Conservation (phyloP, 345 rosid genomes). For the Hibiscus mutabilis region DNA sequence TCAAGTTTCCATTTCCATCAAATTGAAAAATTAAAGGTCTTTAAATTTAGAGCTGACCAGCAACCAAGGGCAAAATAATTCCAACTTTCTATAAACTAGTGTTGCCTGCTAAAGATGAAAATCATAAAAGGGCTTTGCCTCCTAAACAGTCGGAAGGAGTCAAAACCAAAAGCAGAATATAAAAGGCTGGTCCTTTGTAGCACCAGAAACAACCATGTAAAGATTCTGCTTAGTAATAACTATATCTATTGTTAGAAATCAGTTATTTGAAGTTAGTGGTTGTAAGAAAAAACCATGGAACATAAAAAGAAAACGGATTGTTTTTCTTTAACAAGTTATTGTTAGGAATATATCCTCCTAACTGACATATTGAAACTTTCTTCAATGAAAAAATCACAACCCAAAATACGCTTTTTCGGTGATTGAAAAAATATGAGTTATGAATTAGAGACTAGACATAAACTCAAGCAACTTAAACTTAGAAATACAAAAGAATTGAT, state of each 20-base stretch:
- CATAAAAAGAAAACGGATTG: background rate
- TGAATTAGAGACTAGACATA: background rate
- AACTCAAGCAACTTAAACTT: background rate
- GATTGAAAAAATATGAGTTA: background rate
- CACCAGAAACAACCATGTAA: background rate
- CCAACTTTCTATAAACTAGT: background rate
- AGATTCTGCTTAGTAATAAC: background rate
- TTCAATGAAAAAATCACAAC: background rate
- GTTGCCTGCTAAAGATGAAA: background rate
- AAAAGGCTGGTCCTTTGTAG: background rate
- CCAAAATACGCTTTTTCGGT: background rate
- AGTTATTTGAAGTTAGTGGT: background rate
- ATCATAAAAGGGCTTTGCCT: too few species aligned
- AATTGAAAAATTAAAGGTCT: background rate
- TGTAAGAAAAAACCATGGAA: background rate
- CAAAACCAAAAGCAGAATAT: background rate
- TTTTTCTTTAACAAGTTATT: background rate
- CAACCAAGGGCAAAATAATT: background rate
- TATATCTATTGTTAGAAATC: background rate
- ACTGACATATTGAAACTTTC: background rate
- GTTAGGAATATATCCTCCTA: background rate
- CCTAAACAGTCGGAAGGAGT: too few species aligned
- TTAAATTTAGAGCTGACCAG: background rate
- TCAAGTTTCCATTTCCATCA: slow-evolving; percentile 5
- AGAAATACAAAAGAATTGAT: background rate